Percentiles rank a stretch among this genome's conserved stretches.
phyloP scores from a whole-genome alignment of 805 yeast species.

The Candida caryicola region DNA sequence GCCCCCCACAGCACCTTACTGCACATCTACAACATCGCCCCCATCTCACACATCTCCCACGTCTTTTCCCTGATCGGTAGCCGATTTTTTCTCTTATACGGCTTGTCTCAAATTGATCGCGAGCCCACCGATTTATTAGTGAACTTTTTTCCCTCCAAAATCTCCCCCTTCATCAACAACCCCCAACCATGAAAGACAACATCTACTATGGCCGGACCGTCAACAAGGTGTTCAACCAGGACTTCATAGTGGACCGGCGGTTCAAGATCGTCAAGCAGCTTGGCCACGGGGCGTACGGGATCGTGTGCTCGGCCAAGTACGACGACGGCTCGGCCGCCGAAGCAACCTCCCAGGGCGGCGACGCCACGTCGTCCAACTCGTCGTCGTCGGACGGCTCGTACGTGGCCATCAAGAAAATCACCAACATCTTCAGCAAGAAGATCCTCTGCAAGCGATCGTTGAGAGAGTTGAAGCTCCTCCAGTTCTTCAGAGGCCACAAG shows the following conservation, averaged over 20 bases:
- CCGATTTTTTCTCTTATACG: no score
- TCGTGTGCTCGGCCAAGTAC: constrained; percentile 91
- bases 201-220: constrained; percentile 33
- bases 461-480: constrained; percentile 82
- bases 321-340: constrained; percentile 56
- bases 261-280: constrained; percentile 88
- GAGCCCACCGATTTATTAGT: no score
- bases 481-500: constrained; percentile 94
- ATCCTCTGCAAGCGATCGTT: constrained; percentile 89
- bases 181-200: constrained; percentile 5
- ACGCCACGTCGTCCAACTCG: constrained; percentile 5
- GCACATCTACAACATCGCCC: no score
- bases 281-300: constrained; percentile 98
- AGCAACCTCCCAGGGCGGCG: neutral
- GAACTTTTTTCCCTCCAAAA: no score
- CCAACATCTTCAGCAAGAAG: constrained; percentile 88
- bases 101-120: no score
- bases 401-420: constrained; percentile 94
- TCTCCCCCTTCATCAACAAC: no score
- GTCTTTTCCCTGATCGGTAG: no score
- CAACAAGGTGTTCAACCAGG: constrained; percentile 63
- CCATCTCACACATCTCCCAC: no score
- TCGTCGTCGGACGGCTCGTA: constrained; percentile 30
- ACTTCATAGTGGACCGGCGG: constrained; percentile 84
- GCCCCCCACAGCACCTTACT: no score